These are phyloP conservation scores for Stromatinia cepivora DNA, from an alignment of 2,329 filamentous ascomycete species.

Conservation along the genomic window DNA sequence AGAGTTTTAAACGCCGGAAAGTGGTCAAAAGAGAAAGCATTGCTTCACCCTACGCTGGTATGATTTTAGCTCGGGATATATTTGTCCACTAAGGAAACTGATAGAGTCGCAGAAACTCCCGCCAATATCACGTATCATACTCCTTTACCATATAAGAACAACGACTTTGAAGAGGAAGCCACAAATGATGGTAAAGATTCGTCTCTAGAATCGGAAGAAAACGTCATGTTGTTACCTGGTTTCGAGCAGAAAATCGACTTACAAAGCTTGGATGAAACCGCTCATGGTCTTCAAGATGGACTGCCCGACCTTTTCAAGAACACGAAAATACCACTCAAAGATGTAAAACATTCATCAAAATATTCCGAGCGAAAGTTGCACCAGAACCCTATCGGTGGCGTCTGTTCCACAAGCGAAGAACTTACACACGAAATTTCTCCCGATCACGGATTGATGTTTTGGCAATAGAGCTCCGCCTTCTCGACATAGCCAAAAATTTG, in stretches of 20 bases:
- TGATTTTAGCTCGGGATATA: neutral
- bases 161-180: neutral
- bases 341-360: too few species aligned
- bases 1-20: constrained; percentile 16
- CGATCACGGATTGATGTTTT: too few species aligned
- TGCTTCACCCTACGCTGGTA: constrained; percentile 13
- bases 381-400: too few species aligned
- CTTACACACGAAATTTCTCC: too few species aligned
- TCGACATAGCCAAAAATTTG: neutral
- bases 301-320: neutral
- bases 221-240: neutral
- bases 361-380: too few species aligned
- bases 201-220: neutral
- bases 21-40: neutral
- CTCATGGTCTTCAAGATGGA: neutral
- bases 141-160: neutral
- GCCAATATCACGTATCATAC: neutral
- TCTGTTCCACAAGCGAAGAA: too few species aligned
- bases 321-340: too few species aligned
- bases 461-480: too few species aligned
- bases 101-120: neutral
- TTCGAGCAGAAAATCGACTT: neutral
- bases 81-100: neutral
- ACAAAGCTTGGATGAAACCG: neutral
- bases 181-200: neutral